Evolutionary conservation across 768 basidiomycete species (phyloP).

Genomic region (Ephemerocybe angulata): DNA sequence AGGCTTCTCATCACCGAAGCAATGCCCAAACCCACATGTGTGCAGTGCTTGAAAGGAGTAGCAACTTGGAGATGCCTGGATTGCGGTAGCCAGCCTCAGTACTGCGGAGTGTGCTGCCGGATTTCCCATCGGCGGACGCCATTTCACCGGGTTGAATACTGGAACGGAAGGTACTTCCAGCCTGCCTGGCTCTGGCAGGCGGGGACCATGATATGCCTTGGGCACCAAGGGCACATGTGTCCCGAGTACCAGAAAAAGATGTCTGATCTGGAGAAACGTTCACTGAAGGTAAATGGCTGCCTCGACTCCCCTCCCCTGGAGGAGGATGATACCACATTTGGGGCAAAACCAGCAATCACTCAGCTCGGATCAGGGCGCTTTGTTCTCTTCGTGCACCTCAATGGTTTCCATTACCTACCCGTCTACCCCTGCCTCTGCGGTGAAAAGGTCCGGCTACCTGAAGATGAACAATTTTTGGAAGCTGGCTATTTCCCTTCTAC

Average conservation of each 20-base stretch:
- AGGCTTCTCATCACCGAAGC: too few relatives aligned
- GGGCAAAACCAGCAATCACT: neutral
- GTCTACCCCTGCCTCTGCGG: slow-evolving; percentile 12
- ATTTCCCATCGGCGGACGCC: neutral
- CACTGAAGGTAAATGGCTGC: neutral
- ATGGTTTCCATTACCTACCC: slow-evolving; percentile 13
- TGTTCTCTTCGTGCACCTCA: slow-evolving; percentile 10
- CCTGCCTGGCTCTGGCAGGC: slow-evolving; percentile 14
- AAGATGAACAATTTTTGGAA: slow-evolving; percentile 6
- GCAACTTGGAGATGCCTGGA: neutral
- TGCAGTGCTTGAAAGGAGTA: too few relatives aligned
- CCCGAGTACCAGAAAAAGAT: neutral
- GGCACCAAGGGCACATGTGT: slow-evolving; percentile 18
- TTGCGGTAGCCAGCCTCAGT: neutral
- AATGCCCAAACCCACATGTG: too few relatives aligned
- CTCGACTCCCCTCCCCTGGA: neutral
- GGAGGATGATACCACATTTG: neutral
- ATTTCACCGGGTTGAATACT: slow-evolving; percentile 18
- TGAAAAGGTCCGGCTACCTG: neutral
- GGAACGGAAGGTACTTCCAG: slow-evolving; percentile 19
- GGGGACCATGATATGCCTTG: slow-evolving; percentile 17
- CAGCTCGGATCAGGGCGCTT: neutral
- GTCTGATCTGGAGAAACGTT: neutral
- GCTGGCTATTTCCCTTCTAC: slow-evolving; percentile 7
- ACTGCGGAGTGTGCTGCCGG: neutral